Base-by-base conservation (phyloP, 495 filamentous ascomycete genomes). In the Neurospora sp. region DNA sequence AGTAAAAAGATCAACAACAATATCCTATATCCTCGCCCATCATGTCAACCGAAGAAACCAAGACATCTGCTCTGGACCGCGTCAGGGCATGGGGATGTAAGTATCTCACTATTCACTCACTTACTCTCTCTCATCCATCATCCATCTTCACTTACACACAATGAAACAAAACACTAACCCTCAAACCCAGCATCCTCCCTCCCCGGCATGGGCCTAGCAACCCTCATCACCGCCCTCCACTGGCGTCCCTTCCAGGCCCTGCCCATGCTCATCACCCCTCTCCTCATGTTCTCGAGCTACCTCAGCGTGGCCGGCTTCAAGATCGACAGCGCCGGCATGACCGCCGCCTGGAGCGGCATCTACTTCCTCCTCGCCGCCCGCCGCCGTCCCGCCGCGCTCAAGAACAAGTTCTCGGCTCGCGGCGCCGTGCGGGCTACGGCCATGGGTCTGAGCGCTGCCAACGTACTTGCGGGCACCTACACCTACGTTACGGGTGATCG, bases 231-330 rank as follows among this genome's bases (percentile, higher is more conserved):
- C 6, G 89, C 93, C 27, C 92, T 95, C 75, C 90, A 94, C 82
- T 83, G 86, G 72, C 92, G 92, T 8, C 94, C 94, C 8, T 88
- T 92, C 79, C 91, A 92, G 77, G 76, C 86, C 14, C 84, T 96
- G 2, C 93, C 93, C 2, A 89, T 96, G 86, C 84, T 93, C 76
- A 93, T 97, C 84, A 87, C 93, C 41, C 92, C 94, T 0, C 84
- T 94, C 72, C 88, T 98, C n/a, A 86, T 96, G 72, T 94, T 97
- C 85, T 88, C 89, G 72, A 92, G 90, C 83, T 98, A 97, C 82
- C 86, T 95, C 62, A 95, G 94, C 80, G 79, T 97, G 10, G 87
- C 88, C 70, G 90, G 89, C 41, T 94, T 90, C 87, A 90, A 91
- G 79, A 90, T 89, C 71, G 96, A 98, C 76, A 89, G 88, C 70